Conservation (phyloP, 495 filamentous ascomycete species). For the Aspergillus sparsus region DNA sequence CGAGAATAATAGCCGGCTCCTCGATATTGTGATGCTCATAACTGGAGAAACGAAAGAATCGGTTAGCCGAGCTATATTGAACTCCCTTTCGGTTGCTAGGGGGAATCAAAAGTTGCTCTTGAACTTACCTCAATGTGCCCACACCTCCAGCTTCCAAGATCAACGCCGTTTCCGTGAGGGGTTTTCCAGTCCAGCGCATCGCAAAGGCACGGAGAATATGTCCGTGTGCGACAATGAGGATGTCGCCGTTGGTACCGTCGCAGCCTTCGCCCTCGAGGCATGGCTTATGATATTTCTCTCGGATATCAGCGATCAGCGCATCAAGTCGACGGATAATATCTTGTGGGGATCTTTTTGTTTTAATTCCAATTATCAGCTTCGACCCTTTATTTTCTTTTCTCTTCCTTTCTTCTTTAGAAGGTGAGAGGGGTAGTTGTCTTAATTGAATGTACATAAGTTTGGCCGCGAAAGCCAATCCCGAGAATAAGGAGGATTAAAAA, state of each 20-base stretch:
- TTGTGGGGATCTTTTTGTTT: conserved; percentile 54
- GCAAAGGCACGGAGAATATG: conserved; percentile 89
- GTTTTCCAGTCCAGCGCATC: conserved; percentile 78
- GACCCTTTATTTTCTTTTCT: too few species aligned
- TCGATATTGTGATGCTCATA: conserved; percentile 70
- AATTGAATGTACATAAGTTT: too few species aligned
- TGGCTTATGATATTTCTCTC: conserved; percentile 52
- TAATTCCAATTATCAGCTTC: neutral
- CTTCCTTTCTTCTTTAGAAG: too few species aligned
- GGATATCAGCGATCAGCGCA: conserved; percentile 72
- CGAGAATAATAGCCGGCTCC: conserved; percentile 68
- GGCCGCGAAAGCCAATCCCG: neutral
- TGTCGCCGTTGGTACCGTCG: conserved; percentile 51
- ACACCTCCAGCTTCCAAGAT: conserved; percentile 80
- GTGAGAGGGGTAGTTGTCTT: too few species aligned
- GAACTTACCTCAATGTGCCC: conserved; percentile 67
- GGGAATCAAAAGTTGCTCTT: neutral
- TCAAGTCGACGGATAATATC: conserved; percentile 72
- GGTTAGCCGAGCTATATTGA: neutral
- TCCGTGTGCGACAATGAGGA: conserved; percentile 76
- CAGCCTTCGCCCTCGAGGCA: conserved; percentile 39
- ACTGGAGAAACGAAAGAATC: conserved; percentile 30
- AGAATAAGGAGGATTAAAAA: conserved; percentile 4
- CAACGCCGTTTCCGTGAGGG: conserved; percentile 55
- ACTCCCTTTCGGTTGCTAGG: neutral